A percentile compares a stretch with the other conserved stretches of the same genome.
Conservation (phyloP, 805 yeast genomes). For the Yamadazyma akitaensis region DNA sequence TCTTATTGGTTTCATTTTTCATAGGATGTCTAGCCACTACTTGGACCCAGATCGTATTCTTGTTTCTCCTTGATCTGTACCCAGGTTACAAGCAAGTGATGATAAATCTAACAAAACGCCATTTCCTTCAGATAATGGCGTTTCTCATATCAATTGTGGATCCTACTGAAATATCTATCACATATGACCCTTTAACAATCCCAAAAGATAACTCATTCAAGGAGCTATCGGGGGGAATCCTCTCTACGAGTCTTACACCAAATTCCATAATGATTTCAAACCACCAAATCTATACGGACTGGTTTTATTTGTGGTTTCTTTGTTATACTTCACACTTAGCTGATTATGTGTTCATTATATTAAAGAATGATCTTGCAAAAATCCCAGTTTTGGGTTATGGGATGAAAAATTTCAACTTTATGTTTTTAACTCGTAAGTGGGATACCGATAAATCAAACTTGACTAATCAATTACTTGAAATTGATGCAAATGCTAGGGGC, state of each 20-base stretch:
- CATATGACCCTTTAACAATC: slow-evolving; percentile 38
- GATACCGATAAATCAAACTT: slow-evolving; percentile 62
- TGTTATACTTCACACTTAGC: slow-evolving; percentile 65
- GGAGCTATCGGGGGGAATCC: slow-evolving; percentile 25
- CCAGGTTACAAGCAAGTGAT: slow-evolving; percentile 36
- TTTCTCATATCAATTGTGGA: slow-evolving; percentile 49
- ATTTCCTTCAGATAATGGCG: slow-evolving; percentile 54
- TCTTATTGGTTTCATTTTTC: slow-evolving; percentile 6
- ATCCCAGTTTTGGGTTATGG: slow-evolving; percentile 84
- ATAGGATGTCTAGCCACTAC: slow-evolving; percentile 10
- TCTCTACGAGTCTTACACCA: slow-evolving; percentile 34
- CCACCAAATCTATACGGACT: slow-evolving; percentile 92
- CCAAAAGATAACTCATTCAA: slow-evolving; percentile 21
- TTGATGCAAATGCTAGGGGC: slow-evolving; percentile 63
- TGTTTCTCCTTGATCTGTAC: slow-evolving; percentile 23
- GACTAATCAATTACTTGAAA: slow-evolving; percentile 49
- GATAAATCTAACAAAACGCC: slow-evolving; percentile 53
- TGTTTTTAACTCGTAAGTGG: slow-evolving; percentile 86
- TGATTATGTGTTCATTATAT: slow-evolving; percentile 64
- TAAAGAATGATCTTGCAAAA: slow-evolving; percentile 66
- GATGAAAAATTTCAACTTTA: slow-evolving; percentile 73
- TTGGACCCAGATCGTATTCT: slow-evolving; percentile 10
- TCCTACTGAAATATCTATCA: slow-evolving; percentile 51
- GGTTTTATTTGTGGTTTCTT: slow-evolving; percentile 89
- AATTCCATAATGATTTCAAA: slow-evolving; percentile 74